Percentiles rank a stretch among this genome's conserved stretches.
Conservation (phyloP, 176 grass and related monocot species). For the Rhynchospora breviuscula region DNA sequence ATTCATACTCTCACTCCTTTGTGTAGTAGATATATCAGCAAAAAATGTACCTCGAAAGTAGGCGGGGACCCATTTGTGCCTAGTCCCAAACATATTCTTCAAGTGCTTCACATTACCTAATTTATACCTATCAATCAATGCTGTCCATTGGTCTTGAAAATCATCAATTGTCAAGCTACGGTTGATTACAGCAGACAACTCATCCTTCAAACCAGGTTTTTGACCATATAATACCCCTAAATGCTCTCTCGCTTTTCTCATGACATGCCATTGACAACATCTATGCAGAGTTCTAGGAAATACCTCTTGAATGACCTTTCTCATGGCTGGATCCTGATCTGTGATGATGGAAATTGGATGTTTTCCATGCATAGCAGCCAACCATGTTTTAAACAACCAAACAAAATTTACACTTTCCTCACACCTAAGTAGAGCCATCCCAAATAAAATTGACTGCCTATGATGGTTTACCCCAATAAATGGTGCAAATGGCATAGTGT, state of each 20-base stretch:
- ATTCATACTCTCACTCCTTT: too few relatives aligned
- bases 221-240: background rate
- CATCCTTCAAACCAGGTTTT: background rate
- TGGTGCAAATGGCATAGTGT: background rate
- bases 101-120: too few relatives aligned
- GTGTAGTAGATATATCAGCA: too few relatives aligned
- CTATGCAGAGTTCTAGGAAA: background rate
- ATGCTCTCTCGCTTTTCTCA: background rate
- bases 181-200: background rate
- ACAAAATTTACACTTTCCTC: background rate
- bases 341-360: too few relatives aligned
- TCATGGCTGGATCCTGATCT: too few relatives aligned
- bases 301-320: background rate
- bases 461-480: conserved; percentile 19
- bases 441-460: too few relatives aligned
- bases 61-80: too few relatives aligned
- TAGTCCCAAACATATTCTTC: too few relatives aligned
- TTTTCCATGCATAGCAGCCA: background rate
- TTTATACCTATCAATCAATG: too few relatives aligned
- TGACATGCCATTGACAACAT: background rate
- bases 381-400: background rate
- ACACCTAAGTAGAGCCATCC: background rate
- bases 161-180: background rate
- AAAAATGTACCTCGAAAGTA: too few relatives aligned
- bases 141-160: conserved; percentile 6